Base-by-base conservation (phyloP, 768 basidiomycete genomes). In the Russula compacta region DNA sequence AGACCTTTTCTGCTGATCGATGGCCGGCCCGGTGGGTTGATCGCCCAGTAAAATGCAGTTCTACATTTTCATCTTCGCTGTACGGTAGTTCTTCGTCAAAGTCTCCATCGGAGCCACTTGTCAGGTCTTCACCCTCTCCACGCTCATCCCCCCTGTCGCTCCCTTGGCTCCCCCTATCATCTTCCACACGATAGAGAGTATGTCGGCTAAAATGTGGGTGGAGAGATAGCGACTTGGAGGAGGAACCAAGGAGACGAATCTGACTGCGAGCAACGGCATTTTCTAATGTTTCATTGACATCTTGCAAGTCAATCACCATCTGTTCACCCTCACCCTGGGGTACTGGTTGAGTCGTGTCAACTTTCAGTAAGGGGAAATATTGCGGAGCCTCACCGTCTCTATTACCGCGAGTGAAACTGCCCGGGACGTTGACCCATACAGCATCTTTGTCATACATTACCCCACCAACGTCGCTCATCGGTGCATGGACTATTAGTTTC, bases 401-500 rank as follows among this genome's bases (percentile, higher is more conserved):
- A 65, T 82, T 84, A n/a, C 84, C 86, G 62, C 87, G 79, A 14
- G 91, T 87, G 71, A 99, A 99, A 69, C 82, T 95, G 1, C 97
- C 97, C 12, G 93, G 89, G 10, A 98, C 95, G 71, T 98, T 98
- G 65, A 99, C 87, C 81, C 91, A 99, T 2, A 99, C 95, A 0
- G 94, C 92, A 69, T 98, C 95, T 72, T 98, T 98, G 76, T 99
- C 97, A 70, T 95, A 98, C 74, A 90, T 83, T 57, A 99, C 84
- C 3, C 95, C 97, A 11, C 95, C 95, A 2, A 98, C 87, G 69
- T 98, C 95, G 72, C 94, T 97, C 97, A 99, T 98, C 1, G 97
- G 97, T 15, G 97, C 97, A 71, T 98, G 92, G 1, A 98, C 84
- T 1, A 95, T 75, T 43, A 92, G 71, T 71, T 90, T 95, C 73